Evolutionary conservation across 1,139 yeast species (phyloP).

Genomic region (Pichia sp.): DNA sequence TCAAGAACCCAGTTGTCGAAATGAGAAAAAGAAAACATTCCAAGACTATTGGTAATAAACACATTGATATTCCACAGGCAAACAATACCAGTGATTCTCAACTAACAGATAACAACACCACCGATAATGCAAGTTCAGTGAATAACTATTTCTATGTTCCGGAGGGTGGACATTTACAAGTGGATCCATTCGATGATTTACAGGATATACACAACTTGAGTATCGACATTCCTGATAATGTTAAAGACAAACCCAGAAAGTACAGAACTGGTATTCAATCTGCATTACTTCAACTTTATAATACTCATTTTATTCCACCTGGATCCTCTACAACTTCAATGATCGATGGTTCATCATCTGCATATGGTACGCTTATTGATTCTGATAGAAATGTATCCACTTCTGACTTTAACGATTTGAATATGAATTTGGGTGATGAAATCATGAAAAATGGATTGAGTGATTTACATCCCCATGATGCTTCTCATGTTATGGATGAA

Average conservation of each 20-base stretch:
- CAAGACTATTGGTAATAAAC: not conserved
- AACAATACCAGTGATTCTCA: not conserved
- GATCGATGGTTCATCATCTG: not conserved
- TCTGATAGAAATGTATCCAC: slow-evolving; percentile 15
- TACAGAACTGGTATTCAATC: slow-evolving; percentile 86
- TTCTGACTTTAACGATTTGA: slow-evolving; percentile 3
- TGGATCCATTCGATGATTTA: slow-evolving; percentile 30
- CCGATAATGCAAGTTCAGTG: slow-evolving; percentile 1
- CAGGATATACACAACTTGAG: slow-evolving; percentile 25
- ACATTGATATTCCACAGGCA: too few relatives aligned
- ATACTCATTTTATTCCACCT: slow-evolving; percentile 19
- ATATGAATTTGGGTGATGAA: slow-evolving; percentile 11
- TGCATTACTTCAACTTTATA: slow-evolving; percentile 64
- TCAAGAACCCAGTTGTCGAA: slow-evolving; percentile 10
- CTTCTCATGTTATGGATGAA: not conserved
- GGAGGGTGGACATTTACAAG: slow-evolving; percentile 13
- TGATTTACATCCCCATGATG: not conserved
- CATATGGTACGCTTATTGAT: slow-evolving; percentile 10
- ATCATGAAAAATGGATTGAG: slow-evolving; percentile 6
- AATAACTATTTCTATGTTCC: slow-evolving; percentile 16
- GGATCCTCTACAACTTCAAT: not conserved
- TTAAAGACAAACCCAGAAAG: slow-evolving; percentile 45
- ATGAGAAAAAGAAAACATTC: slow-evolving; percentile 3
- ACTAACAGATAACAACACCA: not conserved
- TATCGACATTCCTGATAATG: slow-evolving; percentile 24